Conservation (phyloP, 2,329 filamentous ascomycete species). For the Exophiala viscosa region DNA sequence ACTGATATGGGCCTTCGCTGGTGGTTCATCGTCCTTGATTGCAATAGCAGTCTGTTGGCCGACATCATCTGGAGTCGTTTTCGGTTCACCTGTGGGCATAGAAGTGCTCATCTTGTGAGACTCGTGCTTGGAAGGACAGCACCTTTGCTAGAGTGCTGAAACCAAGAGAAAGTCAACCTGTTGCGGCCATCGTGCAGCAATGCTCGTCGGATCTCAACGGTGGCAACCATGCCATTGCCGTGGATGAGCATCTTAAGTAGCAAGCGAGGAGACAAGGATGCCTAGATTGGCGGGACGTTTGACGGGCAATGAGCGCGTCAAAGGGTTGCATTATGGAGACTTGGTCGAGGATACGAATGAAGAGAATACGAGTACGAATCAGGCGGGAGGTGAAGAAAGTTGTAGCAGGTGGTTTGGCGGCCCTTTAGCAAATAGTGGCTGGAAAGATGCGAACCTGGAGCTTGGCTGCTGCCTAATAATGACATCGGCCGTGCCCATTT, state of each 20-base stretch:
- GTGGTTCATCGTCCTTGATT: slow-evolving; percentile 16
- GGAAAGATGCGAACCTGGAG: not conserved
- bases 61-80: slow-evolving; percentile 1
- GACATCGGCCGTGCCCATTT: not conserved
- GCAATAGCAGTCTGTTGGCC: slow-evolving; percentile 6
- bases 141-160: not conserved
- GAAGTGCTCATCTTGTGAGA: too few relatives aligned
- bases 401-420: not conserved
- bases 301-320: too few relatives aligned
- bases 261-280: not conserved
- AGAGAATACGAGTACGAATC: too few relatives aligned
- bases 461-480: not conserved
- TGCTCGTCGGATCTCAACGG: too few relatives aligned
- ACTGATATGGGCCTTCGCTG: slow-evolving; percentile 22
- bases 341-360: too few relatives aligned
- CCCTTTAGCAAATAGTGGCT: not conserved
- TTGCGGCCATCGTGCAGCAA: too few relatives aligned
- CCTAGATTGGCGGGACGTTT: not conserved
- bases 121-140: not conserved
- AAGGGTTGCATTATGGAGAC: too few relatives aligned
- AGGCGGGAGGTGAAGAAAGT: not conserved
- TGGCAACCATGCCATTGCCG: too few relatives aligned
- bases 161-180: not conserved
- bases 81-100: slow-evolving; percentile 6
- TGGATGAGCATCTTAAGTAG: not conserved